These are phyloP conservation scores for Talaromyces sp. DNA, from an alignment of 2,329 filamentous ascomycete genomes.

Conservation along the genomic window DNA sequence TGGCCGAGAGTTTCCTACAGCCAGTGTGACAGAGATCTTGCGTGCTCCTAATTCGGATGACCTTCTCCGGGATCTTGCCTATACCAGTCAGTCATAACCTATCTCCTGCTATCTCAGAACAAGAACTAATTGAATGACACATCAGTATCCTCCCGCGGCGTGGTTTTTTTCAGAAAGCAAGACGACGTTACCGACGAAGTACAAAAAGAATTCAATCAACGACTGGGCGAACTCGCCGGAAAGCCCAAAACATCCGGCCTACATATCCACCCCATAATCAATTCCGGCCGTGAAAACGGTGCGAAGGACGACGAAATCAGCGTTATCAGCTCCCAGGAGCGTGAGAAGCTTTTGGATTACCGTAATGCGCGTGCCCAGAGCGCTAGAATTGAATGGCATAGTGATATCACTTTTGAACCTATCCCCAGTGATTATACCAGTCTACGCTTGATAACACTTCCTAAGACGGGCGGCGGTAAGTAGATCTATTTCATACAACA, in stretches of 20 bases:
- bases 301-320: constrained; percentile 50
- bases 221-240: constrained; percentile 47
- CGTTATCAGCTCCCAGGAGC: constrained; percentile 45
- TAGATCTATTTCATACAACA: background rate
- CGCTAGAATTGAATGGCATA: constrained; percentile 45
- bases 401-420: constrained; percentile 50
- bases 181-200: constrained; percentile 13
- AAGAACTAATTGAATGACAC: background rate
- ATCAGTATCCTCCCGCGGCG: constrained; percentile 42
- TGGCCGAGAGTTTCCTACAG: constrained; percentile 45
- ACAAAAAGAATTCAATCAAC: constrained; percentile 41
- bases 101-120: background rate
- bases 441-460: constrained; percentile 44
- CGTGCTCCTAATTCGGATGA: constrained; percentile 35
- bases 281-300: constrained; percentile 48
- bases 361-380: constrained; percentile 33
- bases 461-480: constrained; percentile 42
- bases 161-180: constrained; percentile 25
- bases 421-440: constrained; percentile 49
- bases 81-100: constrained; percentile 26
- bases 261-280: constrained; percentile 49
- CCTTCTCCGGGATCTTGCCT: constrained; percentile 34
- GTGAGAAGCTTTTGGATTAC: constrained; percentile 49
- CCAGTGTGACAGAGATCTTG: constrained; percentile 50
- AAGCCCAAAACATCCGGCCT: constrained; percentile 47